Conservation (phyloP, 2,329 filamentous ascomycete genomes). For the Trichoderma koningiopsis region DNA sequence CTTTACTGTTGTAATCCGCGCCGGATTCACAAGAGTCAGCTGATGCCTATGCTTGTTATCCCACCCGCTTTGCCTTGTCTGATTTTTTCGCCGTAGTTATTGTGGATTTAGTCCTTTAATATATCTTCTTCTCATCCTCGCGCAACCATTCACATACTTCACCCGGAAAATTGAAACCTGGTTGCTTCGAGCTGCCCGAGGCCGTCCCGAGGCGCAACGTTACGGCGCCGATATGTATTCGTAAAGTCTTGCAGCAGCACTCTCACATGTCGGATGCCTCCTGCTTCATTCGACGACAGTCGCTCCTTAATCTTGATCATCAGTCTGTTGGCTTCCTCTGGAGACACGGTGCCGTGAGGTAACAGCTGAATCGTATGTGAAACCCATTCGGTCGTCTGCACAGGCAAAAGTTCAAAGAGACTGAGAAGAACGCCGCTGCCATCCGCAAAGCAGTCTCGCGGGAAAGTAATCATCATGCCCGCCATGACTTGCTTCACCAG, state of each 20-base stretch:
- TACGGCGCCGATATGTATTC: conserved; percentile 87
- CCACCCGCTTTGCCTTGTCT: not conserved
- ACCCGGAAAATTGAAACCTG: conserved; percentile 75
- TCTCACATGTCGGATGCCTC: conserved; percentile 73
- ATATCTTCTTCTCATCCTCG: not conserved
- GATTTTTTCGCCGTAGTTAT: not conserved
- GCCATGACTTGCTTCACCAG: conserved; percentile 89
- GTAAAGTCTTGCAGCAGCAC: conserved; percentile 94
- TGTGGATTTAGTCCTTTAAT: not conserved
- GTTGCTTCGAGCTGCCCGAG: conserved; percentile 84
- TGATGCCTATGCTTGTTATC: not conserved
- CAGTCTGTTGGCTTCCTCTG: conserved; percentile 77
- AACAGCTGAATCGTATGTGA: conserved; percentile 81
- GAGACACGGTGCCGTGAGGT: conserved; percentile 77
- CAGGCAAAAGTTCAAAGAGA: conserved; percentile 83
- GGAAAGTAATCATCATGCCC: conserved; percentile 99
- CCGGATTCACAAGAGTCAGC: not conserved
- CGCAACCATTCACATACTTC: conserved; percentile 21
- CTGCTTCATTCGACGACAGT: conserved; percentile 64
- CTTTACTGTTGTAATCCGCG: not conserved
- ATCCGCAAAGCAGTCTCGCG: conserved; percentile 91
- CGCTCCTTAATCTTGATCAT: conserved; percentile 79
- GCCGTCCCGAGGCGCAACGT: conserved; percentile 92
- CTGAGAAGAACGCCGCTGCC: conserved; percentile 89
- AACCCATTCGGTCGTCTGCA: conserved; percentile 79